phyloP scores from a whole-genome alignment of 31 red algal species.

The Asparagopsis taxiformis region DNA sequence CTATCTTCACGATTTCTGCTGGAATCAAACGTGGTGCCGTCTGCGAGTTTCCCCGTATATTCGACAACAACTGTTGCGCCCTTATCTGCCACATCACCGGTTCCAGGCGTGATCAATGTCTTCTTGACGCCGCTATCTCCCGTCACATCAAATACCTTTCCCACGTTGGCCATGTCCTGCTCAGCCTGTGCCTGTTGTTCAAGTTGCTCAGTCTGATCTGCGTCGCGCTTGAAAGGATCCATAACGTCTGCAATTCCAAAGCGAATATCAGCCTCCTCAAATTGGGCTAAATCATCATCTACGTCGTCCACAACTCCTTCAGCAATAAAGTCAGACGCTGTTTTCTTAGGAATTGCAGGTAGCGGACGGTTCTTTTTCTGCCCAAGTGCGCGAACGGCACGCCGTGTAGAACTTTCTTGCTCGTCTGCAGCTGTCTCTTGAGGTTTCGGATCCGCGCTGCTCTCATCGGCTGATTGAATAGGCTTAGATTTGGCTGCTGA shows the following conservation, averaged over 20 bases:
- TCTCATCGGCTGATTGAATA: too few species aligned
- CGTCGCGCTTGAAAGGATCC: constrained; percentile 44
- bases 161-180: constrained; percentile 36
- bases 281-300: constrained; percentile 5
- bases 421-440: neutral
- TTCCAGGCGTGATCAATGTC: too few species aligned
- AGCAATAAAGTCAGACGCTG: constrained; percentile 39
- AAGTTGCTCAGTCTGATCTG: constrained; percentile 12
- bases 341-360: constrained; percentile 14
- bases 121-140: too few species aligned
- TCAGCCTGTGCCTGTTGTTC: constrained; percentile 16
- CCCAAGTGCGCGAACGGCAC: constrained; percentile 28
- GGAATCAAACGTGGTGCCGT: constrained; percentile 57
- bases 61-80: constrained; percentile 51
- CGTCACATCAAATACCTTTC: constrained; percentile 4
- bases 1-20: constrained; percentile 3
- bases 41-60: constrained; percentile 49
- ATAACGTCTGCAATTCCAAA: constrained; percentile 58
- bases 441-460: too few species aligned
- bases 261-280: constrained; percentile 47
- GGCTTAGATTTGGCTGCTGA: too few species aligned
- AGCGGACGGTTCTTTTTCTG: neutral
- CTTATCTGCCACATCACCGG: constrained; percentile 20
- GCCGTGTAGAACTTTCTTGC: constrained; percentile 1
- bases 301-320: constrained; percentile 45